Conservation (phyloP, 2,329 filamentous ascomycete genomes). For the Hypoxylon sp. region DNA sequence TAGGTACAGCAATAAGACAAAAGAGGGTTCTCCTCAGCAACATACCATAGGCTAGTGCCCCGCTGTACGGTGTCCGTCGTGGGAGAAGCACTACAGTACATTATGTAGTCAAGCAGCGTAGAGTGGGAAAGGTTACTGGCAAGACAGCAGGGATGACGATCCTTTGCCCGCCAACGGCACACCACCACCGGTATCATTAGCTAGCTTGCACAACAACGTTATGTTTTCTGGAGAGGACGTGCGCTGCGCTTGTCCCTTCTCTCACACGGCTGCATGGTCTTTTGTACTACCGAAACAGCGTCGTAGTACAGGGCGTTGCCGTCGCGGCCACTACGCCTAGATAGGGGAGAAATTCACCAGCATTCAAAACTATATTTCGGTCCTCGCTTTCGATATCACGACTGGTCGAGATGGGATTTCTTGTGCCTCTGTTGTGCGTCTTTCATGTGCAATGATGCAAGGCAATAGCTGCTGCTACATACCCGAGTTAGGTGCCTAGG, state of each 20-base stretch:
- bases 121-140: neutral
- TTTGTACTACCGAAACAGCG: slow-evolving; percentile 16
- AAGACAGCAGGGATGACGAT: slow-evolving; percentile 37
- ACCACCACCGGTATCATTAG: neutral
- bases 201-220: slow-evolving; percentile 10
- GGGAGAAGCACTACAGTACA: slow-evolving; percentile 7
- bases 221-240: slow-evolving; percentile 8
- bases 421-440: neutral
- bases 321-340: neutral
- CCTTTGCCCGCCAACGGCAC: slow-evolving; percentile 36
- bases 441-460: slow-evolving; percentile 16
- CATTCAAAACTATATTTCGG: slow-evolving; percentile 21
- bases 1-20: slow-evolving; percentile 10
- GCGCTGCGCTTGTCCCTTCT: slow-evolving; percentile 17
- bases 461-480: neutral
- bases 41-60: slow-evolving; percentile 9
- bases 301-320: neutral
- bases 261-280: slow-evolving; percentile 36
- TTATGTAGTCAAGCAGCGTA: too few species aligned
- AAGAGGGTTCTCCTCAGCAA: neutral
- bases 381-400: neutral
- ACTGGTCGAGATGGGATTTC: neutral
- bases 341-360: slow-evolving; percentile 12
- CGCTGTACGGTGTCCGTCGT: slow-evolving; percentile 29
- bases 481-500: neutral